These are phyloP conservation scores for Geotrichum aggregatum DNA, from an alignment of 1,139 yeast genomes.

Conservation along the genomic window DNA sequence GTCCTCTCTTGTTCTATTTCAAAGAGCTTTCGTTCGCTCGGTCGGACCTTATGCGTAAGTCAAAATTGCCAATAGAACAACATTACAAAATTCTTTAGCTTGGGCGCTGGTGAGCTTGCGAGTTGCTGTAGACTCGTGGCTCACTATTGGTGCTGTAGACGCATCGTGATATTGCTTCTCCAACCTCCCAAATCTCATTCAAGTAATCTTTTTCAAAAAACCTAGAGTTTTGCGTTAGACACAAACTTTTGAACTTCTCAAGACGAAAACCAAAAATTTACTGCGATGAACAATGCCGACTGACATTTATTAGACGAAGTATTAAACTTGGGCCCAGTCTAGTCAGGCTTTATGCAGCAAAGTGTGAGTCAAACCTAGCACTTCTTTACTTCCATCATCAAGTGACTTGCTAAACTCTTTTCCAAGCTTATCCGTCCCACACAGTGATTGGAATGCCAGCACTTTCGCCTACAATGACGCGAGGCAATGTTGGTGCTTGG, in stretches of 20 bases:
- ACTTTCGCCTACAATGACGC: constrained; percentile 96
- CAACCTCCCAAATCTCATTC: too few species aligned
- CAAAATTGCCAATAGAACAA: constrained; percentile 11
- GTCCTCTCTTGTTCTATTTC: constrained; percentile 25
- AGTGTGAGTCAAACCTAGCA: constrained; percentile 34
- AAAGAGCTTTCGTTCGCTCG: constrained; percentile 24
- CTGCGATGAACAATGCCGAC: too few species aligned
- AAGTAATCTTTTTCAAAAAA: too few species aligned
- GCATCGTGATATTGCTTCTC: too few species aligned
- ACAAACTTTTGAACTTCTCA: too few species aligned
- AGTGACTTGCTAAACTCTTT: not conserved
- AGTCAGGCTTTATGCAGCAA: constrained; percentile 40
- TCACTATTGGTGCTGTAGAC: not conserved
- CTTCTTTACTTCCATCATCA: too few species aligned
- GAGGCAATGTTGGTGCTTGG: constrained; percentile 89
- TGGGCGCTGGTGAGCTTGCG: too few species aligned
- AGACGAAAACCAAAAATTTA: too few species aligned
- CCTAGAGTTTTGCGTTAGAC: too few species aligned
- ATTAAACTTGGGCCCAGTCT: constrained; percentile 30
- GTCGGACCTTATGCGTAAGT: not conserved
- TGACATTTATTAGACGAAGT: too few species aligned
- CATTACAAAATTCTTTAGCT: constrained; percentile 22
- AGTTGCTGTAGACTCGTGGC: not conserved
- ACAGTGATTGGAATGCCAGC: constrained; percentile 85
- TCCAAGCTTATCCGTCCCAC: constrained; percentile 48